Base-by-base conservation (phyloP, 805 yeast genomes). In the Candida xyloterini region DNA sequence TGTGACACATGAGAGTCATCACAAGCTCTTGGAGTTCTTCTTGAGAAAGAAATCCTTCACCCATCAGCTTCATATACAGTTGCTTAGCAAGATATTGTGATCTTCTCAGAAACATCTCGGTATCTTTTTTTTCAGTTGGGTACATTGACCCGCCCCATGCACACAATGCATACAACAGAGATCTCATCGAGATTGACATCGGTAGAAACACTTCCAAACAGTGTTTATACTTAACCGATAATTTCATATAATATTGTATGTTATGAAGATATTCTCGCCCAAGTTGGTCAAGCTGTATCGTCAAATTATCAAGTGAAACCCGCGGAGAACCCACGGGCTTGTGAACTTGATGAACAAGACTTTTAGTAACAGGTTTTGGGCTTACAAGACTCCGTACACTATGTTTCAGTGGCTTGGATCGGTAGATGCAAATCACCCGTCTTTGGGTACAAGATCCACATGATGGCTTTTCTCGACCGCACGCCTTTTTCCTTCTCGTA, bases 401-500 rank as follows among this genome's bases (percentile, higher is more conserved):
- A 18, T 5, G 6, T 18, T 23, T 11, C n/a, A 4, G n/a, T 10
- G 25, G 7, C 7, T 9, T 23, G 25, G n/a, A 4, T 11, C n/a
- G 25, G 39, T 76, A 71, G 10, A 68, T 52, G 46, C 71, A 74
- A 0, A 67, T 65, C 13, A 67, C 70, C 3, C 72, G 71, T 1
- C 73, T 67, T 46, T 64, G 63, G 6, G 60, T 56, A 56, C 75
- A 70, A 21, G 66, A 67, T 3, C 65, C 60, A 52, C 76, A 70
- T 23, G 66, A 68, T 2, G 76, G 75, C 40, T 70, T 61, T 18
- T 59, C 55, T 44, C 70, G 67, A 48, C 69, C 74, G 59, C 76
- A 71, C 33, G 66, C 66, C 15, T 71, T 75, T 48, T 71, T 73
- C 34, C 77, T 52, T 52, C 73, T 61, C 32, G 75, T 57, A 47